Base-by-base conservation (phyloP, 768 basidiomycete genomes). In the Psilocybe sp. region DNA sequence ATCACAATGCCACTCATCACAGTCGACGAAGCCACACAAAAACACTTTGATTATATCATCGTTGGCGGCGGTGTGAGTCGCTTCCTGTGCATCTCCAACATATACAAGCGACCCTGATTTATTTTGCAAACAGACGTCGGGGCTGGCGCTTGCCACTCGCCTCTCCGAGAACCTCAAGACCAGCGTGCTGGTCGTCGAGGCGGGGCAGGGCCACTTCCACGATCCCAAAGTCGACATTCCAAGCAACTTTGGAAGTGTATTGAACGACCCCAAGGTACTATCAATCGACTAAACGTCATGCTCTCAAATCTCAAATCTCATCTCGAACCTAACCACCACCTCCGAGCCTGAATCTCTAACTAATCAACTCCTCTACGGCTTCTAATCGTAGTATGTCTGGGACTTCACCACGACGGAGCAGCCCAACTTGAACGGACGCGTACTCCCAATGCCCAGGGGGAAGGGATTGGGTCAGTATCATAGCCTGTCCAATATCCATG, bases 151-250 rank as follows among this genome's bases (percentile, higher is more conserved):
- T 35, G 64, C 69, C 4, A 49, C 63, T 16, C 60, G 70, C 33
- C 54, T 75, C 8, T 64, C 69, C 1, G 70, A 70, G 43, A 60
- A 66, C 34, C 42, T 55, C 4, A 56, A 53, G 5, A 58, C 58
- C 28, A 63, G 60, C 10, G 69, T 72, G 33, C 60, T 73, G n/a
- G 64, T 75, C 10, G 51, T 73, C 8, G 72, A 73, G 54, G 68
- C 69, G 11, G 72, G 72, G 8, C 51, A 56, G 58, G 47, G 60
- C 23, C 66, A 69, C 23, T 50, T 69, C 1, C 60, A 63, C 31
- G 72, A 74, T 51, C 66, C 69, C 1, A 56, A 62, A 18, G 68
- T 72, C 37, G 54, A 65, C 51, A 50, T 69, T 12, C 69, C 69
- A 2, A 67, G 52, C 23, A 66, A 68, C 47, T 69, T 62, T 45